Conservation (phyloP, 345 rosid genomes). For the Brassica carinata region DNA sequence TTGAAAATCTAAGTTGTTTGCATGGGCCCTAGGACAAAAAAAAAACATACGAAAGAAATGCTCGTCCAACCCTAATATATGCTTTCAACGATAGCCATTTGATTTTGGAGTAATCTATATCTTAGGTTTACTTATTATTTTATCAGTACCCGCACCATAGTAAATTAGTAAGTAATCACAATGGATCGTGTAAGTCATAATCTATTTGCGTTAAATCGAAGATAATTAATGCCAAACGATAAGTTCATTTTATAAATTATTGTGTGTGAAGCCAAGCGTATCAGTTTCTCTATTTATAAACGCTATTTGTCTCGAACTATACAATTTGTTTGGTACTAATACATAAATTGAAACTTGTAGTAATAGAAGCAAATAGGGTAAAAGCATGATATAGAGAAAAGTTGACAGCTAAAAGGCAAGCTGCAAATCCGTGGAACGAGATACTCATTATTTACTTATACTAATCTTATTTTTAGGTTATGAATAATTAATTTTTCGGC, state of each 20-base stretch:
- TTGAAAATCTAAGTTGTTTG: background rate
- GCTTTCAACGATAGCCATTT: background rate
- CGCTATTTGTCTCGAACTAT: background rate
- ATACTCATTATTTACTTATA: background rate
- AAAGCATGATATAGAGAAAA: slow-evolving; percentile 7
- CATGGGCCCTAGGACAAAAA: background rate
- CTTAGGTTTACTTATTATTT: background rate
- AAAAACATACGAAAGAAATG: background rate
- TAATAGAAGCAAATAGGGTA: slow-evolving; percentile 8
- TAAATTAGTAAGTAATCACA: slow-evolving; percentile 9
- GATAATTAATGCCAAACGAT: slow-evolving; percentile 21
- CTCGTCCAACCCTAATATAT: background rate
- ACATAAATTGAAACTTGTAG: slow-evolving; percentile 16
- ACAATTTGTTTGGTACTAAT: background rate
- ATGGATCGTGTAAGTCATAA: slow-evolving; percentile 25
- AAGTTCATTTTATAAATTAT: background rate
- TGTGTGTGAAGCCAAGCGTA: background rate
- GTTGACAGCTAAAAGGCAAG: slow-evolving; percentile 29
- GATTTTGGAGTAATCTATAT: slow-evolving; percentile 8
- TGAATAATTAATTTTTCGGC: background rate
- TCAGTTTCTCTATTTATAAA: background rate
- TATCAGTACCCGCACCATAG: slow-evolving; percentile 15
- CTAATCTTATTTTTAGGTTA: background rate
- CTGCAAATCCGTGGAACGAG: slow-evolving; percentile 14
- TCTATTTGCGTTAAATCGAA: slow-evolving; percentile 28